Conservation (phyloP, 202 grass and related monocot species). For the Carex arenaria region DNA sequence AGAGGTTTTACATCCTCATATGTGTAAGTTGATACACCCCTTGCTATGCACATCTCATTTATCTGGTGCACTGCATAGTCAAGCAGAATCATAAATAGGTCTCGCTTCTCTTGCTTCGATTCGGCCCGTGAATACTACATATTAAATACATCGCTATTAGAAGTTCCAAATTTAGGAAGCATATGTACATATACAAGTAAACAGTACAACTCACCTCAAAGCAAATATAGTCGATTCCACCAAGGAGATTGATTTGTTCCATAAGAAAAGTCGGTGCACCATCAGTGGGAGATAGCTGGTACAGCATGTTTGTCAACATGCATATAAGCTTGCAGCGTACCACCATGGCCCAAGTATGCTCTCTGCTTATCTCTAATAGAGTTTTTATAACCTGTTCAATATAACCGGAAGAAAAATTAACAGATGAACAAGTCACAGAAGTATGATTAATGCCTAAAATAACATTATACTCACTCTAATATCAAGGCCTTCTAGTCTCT, state of each 20-base stretch:
- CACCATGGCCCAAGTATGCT: conserved; percentile 95
- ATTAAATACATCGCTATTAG: conserved; percentile 25
- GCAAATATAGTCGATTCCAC: conserved; percentile 94
- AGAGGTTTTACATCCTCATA: conserved; percentile 82
- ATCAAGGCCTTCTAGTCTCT: conserved; percentile 83
- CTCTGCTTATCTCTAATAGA: conserved; percentile 81
- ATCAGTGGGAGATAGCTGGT: conserved; percentile 63
- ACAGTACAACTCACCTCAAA: conserved; percentile 55
- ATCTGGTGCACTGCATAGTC: conserved; percentile 91
- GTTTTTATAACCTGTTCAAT: conserved; percentile 74
- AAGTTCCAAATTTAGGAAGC: conserved; percentile 8
- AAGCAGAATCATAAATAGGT: conserved; percentile 86
- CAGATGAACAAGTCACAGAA: conserved; percentile 11
- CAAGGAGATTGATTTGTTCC: conserved; percentile 72
- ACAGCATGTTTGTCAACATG: conserved; percentile 94
- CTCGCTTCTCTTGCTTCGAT: conserved; percentile 78
- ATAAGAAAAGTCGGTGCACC: conserved; percentile 48
- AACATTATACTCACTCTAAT: conserved; percentile 71
- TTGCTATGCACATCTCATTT: conserved; percentile 71
- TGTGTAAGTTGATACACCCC: conserved; percentile 58
- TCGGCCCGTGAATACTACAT: conserved; percentile 89
- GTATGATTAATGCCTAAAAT: conserved; percentile 12
- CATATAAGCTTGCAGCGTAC: conserved; percentile 94
- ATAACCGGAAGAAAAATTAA: conserved; percentile 16
- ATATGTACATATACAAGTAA: conserved; percentile 12